phyloP scores from a whole-genome alignment of 345 rosid species.

The Syzygium aromaticum region DNA sequence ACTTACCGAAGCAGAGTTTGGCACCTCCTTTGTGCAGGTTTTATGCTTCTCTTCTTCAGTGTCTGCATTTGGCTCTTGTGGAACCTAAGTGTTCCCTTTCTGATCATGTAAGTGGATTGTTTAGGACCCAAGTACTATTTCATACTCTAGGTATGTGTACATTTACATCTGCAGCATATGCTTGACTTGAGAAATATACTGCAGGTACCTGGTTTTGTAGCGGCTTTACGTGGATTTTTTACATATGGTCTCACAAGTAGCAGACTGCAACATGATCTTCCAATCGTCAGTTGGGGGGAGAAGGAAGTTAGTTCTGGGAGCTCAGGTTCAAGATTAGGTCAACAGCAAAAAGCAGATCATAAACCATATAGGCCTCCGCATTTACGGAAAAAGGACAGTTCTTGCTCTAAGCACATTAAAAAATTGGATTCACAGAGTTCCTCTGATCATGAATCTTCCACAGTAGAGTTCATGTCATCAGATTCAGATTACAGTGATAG shows the following conservation, averaged over 20 bases:
- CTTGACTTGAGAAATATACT: slow-evolving; percentile 1
- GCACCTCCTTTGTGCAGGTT: slow-evolving; percentile 36
- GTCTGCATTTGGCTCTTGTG: slow-evolving; percentile 65
- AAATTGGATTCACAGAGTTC: slow-evolving; percentile 24
- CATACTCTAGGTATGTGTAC: background rate
- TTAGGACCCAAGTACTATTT: background rate
- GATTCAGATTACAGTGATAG: slow-evolving; percentile 91
- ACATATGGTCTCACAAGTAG: slow-evolving; percentile 53
- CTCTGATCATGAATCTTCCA: slow-evolving; percentile 39
- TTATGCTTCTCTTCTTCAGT: slow-evolving; percentile 68
- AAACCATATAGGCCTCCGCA: slow-evolving; percentile 89
- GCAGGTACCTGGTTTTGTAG: slow-evolving; percentile 80
- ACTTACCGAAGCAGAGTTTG: background rate
- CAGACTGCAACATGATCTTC: slow-evolving; percentile 15
- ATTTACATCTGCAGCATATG: background rate
- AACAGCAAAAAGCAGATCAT: slow-evolving; percentile 19
- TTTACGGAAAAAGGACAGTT: slow-evolving; percentile 59
- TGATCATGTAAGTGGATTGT: slow-evolving; percentile 62
- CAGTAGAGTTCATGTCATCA: slow-evolving; percentile 45
- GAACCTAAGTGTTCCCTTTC: slow-evolving; percentile 58
- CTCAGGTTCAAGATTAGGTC: slow-evolving; percentile 29
- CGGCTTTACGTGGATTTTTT: slow-evolving; percentile 63
- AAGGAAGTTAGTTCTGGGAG: slow-evolving; percentile 22
- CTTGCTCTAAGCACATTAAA: slow-evolving; percentile 24
- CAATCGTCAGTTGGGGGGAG: slow-evolving; percentile 26